Conservation (phyloP, 2,329 filamentous ascomycete species). For the Trichoderma sp. region DNA sequence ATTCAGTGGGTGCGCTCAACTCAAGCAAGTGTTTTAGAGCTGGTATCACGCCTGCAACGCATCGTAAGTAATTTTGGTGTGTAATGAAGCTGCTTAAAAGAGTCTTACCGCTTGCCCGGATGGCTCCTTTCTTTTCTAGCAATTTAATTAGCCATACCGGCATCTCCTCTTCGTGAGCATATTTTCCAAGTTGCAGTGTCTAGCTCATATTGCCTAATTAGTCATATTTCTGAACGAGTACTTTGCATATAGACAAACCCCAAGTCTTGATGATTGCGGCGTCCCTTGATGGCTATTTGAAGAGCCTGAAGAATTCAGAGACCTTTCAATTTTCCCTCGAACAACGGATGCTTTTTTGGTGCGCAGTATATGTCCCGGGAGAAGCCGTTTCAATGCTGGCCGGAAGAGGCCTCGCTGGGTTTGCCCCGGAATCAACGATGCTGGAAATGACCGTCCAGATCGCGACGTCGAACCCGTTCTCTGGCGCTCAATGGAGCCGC, state of each 20-base stretch:
- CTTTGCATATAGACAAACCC: neutral
- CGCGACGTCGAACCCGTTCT: neutral
- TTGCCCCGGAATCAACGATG: neutral
- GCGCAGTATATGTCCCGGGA: neutral
- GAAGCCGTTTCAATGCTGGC: conserved; percentile 11
- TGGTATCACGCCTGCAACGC: conserved; percentile 55
- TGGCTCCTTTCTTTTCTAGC: conserved; percentile 60
- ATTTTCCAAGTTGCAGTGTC: conserved; percentile 68
- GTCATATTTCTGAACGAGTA: neutral
- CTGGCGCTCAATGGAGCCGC: neutral
- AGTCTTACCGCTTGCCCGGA: conserved; percentile 53
- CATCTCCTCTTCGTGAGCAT: conserved; percentile 75
- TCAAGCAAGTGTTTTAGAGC: conserved; percentile 65
- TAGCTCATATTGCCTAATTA: conserved; percentile 29
- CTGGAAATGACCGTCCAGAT: neutral
- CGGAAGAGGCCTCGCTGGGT: neutral
- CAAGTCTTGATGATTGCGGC: conserved; percentile 7
- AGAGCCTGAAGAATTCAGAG: neutral
- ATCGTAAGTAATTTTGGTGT: neutral
- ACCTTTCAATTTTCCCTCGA: neutral
- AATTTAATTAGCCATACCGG: conserved; percentile 66
- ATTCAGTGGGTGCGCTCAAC: conserved; percentile 61
- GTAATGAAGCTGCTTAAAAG: neutral
- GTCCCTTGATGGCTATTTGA: neutral
- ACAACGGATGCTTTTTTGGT: neutral